Conservation (phyloP, 116 monocot genomes). For the Zostera marina region DNA sequence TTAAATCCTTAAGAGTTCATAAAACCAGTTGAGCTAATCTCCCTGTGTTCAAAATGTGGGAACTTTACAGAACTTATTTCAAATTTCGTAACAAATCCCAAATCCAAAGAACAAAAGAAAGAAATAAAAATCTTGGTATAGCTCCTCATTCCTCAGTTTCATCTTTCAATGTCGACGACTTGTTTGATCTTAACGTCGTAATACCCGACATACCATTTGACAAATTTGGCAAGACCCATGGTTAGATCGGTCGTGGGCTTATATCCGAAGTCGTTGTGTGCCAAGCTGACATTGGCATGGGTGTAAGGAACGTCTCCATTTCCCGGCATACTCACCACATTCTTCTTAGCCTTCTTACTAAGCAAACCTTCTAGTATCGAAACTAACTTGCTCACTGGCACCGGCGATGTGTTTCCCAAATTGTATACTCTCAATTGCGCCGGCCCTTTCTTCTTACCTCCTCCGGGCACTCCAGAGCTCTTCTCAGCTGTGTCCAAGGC, state of each 20-base stretch:
- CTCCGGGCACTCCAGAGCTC: conserved; percentile 27
- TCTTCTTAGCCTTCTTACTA: conserved; percentile 26
- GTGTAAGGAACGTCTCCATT: conserved; percentile 45
- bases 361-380: conserved; percentile 22
- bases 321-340: conserved; percentile 19
- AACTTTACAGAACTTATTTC: no score
- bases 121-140: not conserved
- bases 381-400: conserved; percentile 27
- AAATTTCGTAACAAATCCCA: no score
- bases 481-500: conserved; percentile 35
- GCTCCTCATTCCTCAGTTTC: not conserved
- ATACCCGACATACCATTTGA: conserved; percentile 34
- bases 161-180: not conserved
- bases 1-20: no score
- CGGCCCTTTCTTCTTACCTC: conserved; percentile 27
- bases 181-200: conserved; percentile 14
- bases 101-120: no score
- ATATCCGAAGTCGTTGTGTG: conserved; percentile 29
- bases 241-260: conserved; percentile 32
- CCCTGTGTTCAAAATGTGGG: no score
- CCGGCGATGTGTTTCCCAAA: conserved; percentile 43
- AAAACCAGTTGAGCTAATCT: no score
- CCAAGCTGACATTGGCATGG: conserved; percentile 35
- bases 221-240: conserved; percentile 28
- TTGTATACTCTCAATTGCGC: conserved; percentile 42